Base-by-base conservation (phyloP, 139 green algal species). In the Pseudopediastrum boryanum region DNA sequence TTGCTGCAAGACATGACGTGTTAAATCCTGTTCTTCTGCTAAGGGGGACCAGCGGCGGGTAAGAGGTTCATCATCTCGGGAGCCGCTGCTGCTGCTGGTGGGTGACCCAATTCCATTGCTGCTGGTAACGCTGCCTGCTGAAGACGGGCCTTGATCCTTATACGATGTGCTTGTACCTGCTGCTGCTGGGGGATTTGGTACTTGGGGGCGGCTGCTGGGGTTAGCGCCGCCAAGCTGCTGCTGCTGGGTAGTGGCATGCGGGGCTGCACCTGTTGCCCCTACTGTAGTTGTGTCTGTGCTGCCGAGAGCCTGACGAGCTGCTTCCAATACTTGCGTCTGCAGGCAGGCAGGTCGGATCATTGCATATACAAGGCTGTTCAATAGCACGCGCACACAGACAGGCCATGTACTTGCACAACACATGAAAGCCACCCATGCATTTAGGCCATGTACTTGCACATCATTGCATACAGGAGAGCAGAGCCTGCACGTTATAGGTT, bases 261-360 rank as follows among this genome's bases (percentile, higher is more conserved):
- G 43, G 59, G 74, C 35, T 42, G 61, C 6, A n/a, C 27, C 59
- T 25, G 36, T 44, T 41, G 31, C 31, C 64, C 76, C 16, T 75
- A 43, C 7, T 62, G 39, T 42, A 80, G 84, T 25, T 85, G 41
- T 6, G 70, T 67, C 69, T 80, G 38, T 27, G 19, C 75, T 46
- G 19, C 90, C 75, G 29, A 92, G 52, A 0, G 88, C 88, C 38
- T 63, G 58, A 2, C 80, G 44, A 2, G 88, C 86, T 36, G 82
- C 71, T 23, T 74, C 83, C 51, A 92, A 41, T 21, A 91, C 82
- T 25, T 76, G 65, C 4, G 62, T 70, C 83, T 91, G 83, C 78
- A 85, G n/a, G n/a, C n/a, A n/a, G n/a, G 8, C 7, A 74, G 7
- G 51, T n/a, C 38, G 56, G 13, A 21, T 33, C 51, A 72, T 2